These are phyloP conservation scores for Oxalis stricta DNA, from an alignment of 441 rosid species.

Conservation along the genomic window DNA sequence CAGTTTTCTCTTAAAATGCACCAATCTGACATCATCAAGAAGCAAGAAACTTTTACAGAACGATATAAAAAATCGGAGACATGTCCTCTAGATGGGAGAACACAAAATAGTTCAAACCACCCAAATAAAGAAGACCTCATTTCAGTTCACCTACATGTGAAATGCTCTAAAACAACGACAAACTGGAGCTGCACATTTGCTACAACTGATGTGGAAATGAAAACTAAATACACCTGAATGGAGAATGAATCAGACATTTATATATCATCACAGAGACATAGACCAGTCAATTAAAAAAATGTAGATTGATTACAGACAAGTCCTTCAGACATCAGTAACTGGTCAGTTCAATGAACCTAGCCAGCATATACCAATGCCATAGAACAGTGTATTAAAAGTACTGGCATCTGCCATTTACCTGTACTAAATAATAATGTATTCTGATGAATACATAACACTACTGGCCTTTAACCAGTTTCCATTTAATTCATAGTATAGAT, in stretches of 20 bases:
- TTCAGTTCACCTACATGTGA: too few species aligned
- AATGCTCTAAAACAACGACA: neutral
- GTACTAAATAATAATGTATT: too few species aligned
- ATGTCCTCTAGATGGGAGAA: neutral
- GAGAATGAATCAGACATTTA: neutral
- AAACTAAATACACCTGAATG: neutral
- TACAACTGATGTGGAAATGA: neutral
- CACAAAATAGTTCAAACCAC: too few species aligned
- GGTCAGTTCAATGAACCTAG: conserved; percentile 14
- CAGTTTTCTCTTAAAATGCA: conserved; percentile 13
- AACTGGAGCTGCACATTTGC: neutral
- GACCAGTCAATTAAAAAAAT: neutral
- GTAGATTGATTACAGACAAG: neutral
- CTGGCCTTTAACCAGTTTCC: too few species aligned
- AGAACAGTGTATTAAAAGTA: too few species aligned
- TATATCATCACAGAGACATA: neutral
- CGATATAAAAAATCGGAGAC: neutral
- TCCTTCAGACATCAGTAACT: conserved; percentile 1
- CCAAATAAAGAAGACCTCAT: too few species aligned
- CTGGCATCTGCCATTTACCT: too few species aligned
- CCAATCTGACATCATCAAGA: conserved; percentile 12
- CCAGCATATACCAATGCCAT: neutral
- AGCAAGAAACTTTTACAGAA: conserved; percentile 4
- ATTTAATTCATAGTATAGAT: too few species aligned
- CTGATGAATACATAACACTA: too few species aligned